Evolutionary conservation across 2,329 filamentous ascomycete species (phyloP).

Genomic region (Colletotrichum sp.): DNA sequence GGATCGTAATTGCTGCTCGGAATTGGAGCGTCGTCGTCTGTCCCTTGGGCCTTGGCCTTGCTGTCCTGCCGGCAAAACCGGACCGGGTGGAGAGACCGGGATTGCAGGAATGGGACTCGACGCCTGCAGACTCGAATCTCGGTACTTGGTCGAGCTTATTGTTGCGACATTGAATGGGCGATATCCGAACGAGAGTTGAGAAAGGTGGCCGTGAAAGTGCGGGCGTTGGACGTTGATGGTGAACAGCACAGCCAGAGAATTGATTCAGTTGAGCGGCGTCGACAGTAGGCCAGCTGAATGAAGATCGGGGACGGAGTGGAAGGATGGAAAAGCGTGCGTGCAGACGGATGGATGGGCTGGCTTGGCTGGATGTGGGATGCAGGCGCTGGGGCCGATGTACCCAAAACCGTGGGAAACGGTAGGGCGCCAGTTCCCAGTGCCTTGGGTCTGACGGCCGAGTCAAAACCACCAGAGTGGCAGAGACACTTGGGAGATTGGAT

Average conservation of each 20-base stretch:
- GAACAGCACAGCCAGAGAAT: neutral
- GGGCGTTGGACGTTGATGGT: neutral
- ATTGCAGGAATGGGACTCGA: neutral
- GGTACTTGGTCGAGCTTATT: neutral
- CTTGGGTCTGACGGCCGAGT: conserved; percentile 15
- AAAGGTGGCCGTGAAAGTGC: neutral
- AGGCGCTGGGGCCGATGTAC: neutral
- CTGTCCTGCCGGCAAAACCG: neutral
- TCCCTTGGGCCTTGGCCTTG: neutral
- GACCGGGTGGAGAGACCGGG: neutral
- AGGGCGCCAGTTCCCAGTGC: neutral
- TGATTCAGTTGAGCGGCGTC: neutral
- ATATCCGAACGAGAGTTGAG: neutral
- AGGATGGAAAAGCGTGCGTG: neutral
- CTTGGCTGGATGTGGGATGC: neutral
- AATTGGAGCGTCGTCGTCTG: neutral
- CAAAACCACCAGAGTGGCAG: neutral
- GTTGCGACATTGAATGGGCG: neutral
- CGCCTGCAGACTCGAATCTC: neutral
- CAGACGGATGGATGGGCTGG: neutral
- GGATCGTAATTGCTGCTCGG: neutral
- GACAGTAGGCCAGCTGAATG: neutral
- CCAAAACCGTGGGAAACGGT: conserved; percentile 15
- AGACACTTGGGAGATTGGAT: conserved; percentile 14
- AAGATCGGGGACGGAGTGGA: neutral